phyloP scores from a whole-genome alignment of 495 filamentous ascomycete species.

The Aspergillus campestris region DNA sequence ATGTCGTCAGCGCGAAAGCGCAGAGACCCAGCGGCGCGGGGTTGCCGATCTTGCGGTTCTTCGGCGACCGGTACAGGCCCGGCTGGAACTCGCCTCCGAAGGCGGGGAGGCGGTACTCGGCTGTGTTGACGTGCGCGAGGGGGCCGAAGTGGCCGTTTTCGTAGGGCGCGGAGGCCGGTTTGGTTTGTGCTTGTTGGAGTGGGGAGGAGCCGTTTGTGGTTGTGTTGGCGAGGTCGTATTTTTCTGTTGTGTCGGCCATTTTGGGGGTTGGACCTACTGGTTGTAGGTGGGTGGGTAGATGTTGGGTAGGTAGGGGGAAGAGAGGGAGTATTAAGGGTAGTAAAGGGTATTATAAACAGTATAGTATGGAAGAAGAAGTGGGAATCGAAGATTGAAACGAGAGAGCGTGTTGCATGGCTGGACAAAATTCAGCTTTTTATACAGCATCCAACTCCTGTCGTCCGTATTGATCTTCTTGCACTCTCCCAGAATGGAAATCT shows the following conservation, averaged over 20 bases:
- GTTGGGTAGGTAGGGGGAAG: no score
- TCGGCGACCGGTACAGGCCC: conserved; percentile 62
- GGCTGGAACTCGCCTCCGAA: conserved; percentile 90
- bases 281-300: no score
- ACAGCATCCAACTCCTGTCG: no score
- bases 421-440: no score
- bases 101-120: conserved; percentile 56
- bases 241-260: background rate
- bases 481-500: no score
- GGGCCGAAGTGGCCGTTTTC: conserved; percentile 42
- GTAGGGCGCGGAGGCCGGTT: background rate
- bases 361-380: no score
- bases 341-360: no score
- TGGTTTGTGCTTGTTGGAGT: background rate
- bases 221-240: conserved; percentile 8
- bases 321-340: no score
- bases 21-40: conserved; percentile 69
- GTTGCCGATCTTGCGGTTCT: conserved; percentile 66
- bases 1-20: conserved; percentile 83
- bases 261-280: no score
- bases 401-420: no score
- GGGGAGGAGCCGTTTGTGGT: conserved; percentile 3
- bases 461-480: no score
- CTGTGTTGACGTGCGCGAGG: conserved; percentile 54
- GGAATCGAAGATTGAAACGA: no score